Percentiles rank a stretch among this genome's conserved stretches.
These are phyloP conservation scores for Metarhizium sp. DNA, from an alignment of 2,329 filamentous ascomycete species.

Conservation along the genomic window DNA sequence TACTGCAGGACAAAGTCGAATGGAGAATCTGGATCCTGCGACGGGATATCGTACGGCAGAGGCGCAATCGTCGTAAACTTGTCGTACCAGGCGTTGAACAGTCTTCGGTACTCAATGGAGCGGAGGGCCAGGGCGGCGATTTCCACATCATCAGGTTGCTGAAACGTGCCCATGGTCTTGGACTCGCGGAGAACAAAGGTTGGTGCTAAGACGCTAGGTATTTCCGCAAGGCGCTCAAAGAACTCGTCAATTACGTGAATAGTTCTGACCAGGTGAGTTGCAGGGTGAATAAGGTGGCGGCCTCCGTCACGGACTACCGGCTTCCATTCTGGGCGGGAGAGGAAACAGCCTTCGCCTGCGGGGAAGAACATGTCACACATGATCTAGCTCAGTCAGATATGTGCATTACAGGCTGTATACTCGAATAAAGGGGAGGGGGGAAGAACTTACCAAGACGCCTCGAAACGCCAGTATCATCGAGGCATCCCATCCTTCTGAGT, in stretches of 20 bases:
- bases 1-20: constrained; percentile 24
- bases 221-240: constrained; percentile 22
- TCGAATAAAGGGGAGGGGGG: background rate
- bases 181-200: constrained; percentile 23
- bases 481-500: constrained; percentile 25
- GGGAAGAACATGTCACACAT: constrained; percentile 29
- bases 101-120: constrained; percentile 18
- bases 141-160: constrained; percentile 17
- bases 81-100: constrained; percentile 23
- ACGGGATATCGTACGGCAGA: constrained; percentile 17
- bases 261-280: constrained; percentile 12
- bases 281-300: constrained; percentile 16
- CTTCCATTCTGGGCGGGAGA: constrained; percentile 26
- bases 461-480: constrained; percentile 28
- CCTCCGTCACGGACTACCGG: constrained; percentile 18
- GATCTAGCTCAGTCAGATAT: constrained; percentile 16
- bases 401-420: background rate
- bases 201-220: constrained; percentile 23
- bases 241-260: constrained; percentile 22
- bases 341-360: constrained; percentile 24
- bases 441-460: constrained; percentile 24
- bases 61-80: constrained; percentile 15
- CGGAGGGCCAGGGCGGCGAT: constrained; percentile 19
- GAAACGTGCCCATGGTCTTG: constrained; percentile 8
- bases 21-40: constrained; percentile 20